Conservation (phyloP, 1,139 yeast genomes). For the Zygoascus hellenicus region DNA sequence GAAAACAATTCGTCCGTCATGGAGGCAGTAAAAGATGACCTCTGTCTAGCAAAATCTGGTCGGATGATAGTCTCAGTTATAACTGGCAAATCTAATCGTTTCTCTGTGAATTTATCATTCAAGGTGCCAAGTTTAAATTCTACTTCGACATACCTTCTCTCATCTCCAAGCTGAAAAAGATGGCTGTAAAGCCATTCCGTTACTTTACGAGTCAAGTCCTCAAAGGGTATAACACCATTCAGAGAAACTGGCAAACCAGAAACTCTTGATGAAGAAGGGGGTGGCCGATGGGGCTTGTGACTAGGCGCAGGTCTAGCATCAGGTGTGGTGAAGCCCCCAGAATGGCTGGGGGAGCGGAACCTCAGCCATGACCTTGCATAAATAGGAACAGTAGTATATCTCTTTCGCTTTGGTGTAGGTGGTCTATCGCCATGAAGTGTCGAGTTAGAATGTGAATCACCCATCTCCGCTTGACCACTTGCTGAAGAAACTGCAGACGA, state of each 20-base stretch:
- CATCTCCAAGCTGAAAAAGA: conserved; percentile 55
- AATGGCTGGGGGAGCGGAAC: background rate
- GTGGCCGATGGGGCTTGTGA: background rate
- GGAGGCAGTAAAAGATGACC: conserved; percentile 62
- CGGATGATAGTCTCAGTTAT: conserved; percentile 68
- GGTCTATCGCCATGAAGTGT: background rate
- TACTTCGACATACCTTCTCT: conserved; percentile 62
- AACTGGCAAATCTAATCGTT: conserved; percentile 63
- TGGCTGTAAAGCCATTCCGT: conserved; percentile 90
- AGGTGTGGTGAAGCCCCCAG: background rate
- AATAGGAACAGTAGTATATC: conserved; percentile 8
- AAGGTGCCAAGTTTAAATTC: conserved; percentile 80
- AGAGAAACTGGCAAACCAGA: conserved; percentile 41
- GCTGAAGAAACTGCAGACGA: background rate
- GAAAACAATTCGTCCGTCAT: conserved; percentile 63
- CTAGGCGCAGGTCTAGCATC: background rate
- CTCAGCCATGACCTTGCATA: conserved; percentile 9
- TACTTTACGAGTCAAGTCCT: conserved; percentile 72
- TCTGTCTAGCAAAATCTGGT: conserved; percentile 47
- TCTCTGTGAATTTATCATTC: conserved; percentile 58
- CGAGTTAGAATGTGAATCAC: background rate
- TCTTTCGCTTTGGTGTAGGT: conserved; percentile 3
- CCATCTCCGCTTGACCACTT: background rate
- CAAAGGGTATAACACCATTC: conserved; percentile 72
- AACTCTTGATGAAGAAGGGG: conserved; percentile 7